A percentile compares a stretch with the other conserved stretches of the same genome.
These are phyloP conservation scores for Microbotryum intermedium DNA, from an alignment of 1,284 basidiomycete species.

Conservation along the genomic window DNA sequence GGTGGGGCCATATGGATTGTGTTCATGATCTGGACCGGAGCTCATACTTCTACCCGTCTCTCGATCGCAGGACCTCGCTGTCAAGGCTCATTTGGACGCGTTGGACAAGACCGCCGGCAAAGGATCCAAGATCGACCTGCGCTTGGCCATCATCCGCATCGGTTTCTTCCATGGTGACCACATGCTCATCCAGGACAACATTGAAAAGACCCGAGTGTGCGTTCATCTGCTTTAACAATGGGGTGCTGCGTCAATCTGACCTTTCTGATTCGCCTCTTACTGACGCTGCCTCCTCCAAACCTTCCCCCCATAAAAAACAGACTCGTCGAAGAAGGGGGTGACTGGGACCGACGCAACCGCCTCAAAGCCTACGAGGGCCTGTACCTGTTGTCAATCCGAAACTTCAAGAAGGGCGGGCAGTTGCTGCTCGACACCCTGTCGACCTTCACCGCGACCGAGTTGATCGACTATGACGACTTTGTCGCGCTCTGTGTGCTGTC, in stretches of 20 bases:
- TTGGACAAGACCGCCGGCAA: constrained; percentile 87
- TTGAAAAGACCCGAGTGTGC: constrained; percentile 74
- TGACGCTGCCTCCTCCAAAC: neutral
- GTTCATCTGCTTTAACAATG: too few species aligned
- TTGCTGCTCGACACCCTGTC: constrained; percentile 83
- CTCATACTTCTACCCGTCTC: neutral
- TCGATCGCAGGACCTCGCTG: constrained; percentile 54
- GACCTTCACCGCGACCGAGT: constrained; percentile 87
- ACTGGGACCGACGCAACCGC: constrained; percentile 94
- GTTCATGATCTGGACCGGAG: neutral
- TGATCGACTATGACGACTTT: constrained; percentile 85
- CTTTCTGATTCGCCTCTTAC: neutral
- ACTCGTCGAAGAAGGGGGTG: constrained; percentile 88
- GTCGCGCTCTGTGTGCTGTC: constrained; percentile 77
- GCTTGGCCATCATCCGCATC: constrained; percentile 77
- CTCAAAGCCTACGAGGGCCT: constrained; percentile 92
- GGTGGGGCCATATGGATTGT: constrained; percentile 42
- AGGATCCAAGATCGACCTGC: constrained; percentile 87
- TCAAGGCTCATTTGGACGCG: constrained; percentile 74
- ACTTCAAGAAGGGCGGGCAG: constrained; percentile 52
- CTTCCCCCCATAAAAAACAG: constrained; percentile 47
- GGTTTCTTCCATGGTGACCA: constrained; percentile 87
- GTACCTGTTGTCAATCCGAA: constrained; percentile 73
- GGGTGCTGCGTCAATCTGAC: too few species aligned
- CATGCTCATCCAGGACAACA: constrained; percentile 60